Base-by-base conservation (phyloP, 192 early-diverging fungal genomes). In the Backusella macrospora region DNA sequence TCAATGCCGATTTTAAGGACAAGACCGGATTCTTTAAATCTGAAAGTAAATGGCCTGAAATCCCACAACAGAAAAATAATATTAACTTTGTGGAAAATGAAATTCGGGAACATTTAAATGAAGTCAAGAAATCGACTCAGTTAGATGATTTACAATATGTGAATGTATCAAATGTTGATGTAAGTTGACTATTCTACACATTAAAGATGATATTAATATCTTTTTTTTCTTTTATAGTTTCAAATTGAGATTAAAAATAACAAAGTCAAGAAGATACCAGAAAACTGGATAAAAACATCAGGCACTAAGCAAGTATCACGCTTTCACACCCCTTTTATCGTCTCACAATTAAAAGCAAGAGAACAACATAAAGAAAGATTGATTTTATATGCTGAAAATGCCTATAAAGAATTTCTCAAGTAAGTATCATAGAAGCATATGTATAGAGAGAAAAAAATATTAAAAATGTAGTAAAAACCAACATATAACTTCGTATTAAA, bases 281-380 rank as follows among this genome's bases (percentile, higher is more conserved):
- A 77, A 16, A 74, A 87, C 52, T 96, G 95, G 95, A 73, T 92
- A 70, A 90, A 90, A 62, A 84, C 94, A 16, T 81, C 77, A 72
- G 85, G 84, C 38, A 92, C 89, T 4, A 92, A 94, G 73, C 82
- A 84, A 21, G 84, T 89, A 6, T 87, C 90, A 0, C 83, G 91
- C 13, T 94, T 90, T 63, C 92, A 91, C 75, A 87, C 90, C 0
- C 89, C 89, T 10, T 76, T 78, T 43, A 72, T 91, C 1, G 68
- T 88, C 29, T 81, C 87, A 42, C 73, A 85, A 47, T 75, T 92
- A 10, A 83, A 86, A 73, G 81, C 85, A 52, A 82, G 86, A 45
- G 88, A 91, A 9, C 84, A 83, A 6, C 69, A 80, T 44, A 76
- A 83, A 18, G 92, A 92, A 63, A 55, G 79, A 49, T 80, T 92